Conservation (phyloP, 805 yeast species). For the Cyberlindnera nakhonratchasimensis region DNA sequence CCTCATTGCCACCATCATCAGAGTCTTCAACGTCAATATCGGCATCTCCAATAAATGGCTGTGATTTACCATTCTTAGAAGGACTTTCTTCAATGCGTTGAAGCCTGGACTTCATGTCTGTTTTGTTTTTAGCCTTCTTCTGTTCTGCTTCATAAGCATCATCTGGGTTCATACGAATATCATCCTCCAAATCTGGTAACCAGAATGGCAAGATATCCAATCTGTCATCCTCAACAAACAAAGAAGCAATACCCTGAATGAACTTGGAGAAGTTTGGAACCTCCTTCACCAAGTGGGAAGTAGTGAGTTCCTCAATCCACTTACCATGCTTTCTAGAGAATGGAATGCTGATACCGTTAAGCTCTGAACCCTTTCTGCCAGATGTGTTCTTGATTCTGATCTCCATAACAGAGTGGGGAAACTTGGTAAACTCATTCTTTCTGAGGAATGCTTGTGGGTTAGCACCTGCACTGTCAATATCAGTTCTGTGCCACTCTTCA, state of each 20-base stretch:
- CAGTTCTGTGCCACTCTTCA: slow-evolving; percentile 84
- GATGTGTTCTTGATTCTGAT: slow-evolving; percentile 58
- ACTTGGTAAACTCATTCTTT: slow-evolving; percentile 79
- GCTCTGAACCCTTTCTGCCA: slow-evolving; percentile 33
- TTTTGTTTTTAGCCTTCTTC: slow-evolving; percentile 43
- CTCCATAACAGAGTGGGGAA: slow-evolving; percentile 88
- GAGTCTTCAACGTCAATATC: slow-evolving; percentile 59
- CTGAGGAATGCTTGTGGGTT: slow-evolving; percentile 72
- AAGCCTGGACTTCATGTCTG: slow-evolving; percentile 37
- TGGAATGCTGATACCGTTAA: slow-evolving; percentile 34
- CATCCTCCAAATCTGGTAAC: slow-evolving; percentile 85
- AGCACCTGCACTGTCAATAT: slow-evolving; percentile 73
- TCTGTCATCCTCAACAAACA: slow-evolving; percentile 86
- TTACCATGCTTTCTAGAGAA: slow-evolving; percentile 48
- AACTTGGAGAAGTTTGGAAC: slow-evolving; percentile 92
- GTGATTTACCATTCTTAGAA: not conserved
- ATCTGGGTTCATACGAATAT: slow-evolving; percentile 73
- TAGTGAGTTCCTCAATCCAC: slow-evolving; percentile 87
- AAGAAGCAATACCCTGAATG: slow-evolving; percentile 86
- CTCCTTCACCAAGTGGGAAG: slow-evolving; percentile 82
- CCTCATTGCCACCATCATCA: slow-evolving; percentile 36
- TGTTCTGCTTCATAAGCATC: slow-evolving; percentile 70
- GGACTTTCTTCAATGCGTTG: slow-evolving; percentile 28
- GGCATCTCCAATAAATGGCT: slow-evolving; percentile 28
- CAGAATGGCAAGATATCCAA: slow-evolving; percentile 90